Evolutionary conservation across 495 filamentous ascomycete species (phyloP), one percentile per base, ranked within the genome.

Genomic region (Sphaerosporella brunnea): DNA sequence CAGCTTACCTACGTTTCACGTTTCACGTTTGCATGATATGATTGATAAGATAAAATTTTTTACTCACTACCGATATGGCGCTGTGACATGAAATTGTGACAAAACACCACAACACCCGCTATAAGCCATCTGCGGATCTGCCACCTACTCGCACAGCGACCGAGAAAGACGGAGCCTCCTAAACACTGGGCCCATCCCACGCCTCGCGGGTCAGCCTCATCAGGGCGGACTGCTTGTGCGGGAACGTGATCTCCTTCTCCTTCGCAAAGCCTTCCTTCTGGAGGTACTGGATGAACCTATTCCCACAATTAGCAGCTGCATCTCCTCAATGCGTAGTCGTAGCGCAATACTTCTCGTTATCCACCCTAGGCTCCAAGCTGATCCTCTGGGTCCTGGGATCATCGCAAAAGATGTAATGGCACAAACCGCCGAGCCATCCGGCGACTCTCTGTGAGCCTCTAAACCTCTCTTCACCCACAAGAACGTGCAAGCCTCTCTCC

Each of bases 261-360:
- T 90, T 93, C 45, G 79, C 75, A 58, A 95, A 97, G 2, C 90
- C 90, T 2, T 70, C 69, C 15, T 78, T 58, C 48, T 79, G 68
- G 5, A 87, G 69, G 54, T 93, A 88, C 7, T 70, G 66, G 44
- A 88, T 80, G 32, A 96, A 76, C 53, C 88, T 95, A 48, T 23
- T 9, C 4, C 18, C 8, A 9, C 24, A 24, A n/a, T n/a, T n/a
- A n/a, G n/a, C n/a, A n/a, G n/a, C n/a, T n/a, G n/a, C n/a, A n/a
- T n/a, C n/a, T n/a, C n/a, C n/a, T n/a, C n/a, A n/a, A n/a, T n/a
- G n/a, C n/a, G n/a, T n/a, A n/a, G n/a, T n/a, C n/a, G n/a, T n/a
- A n/a, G n/a, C n/a, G n/a, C n/a, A n/a, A n/a, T n/a, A 94, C 86
- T 81, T 90, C 40, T 68, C 61, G 63, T 96, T 96, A 65, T 97